Evolutionary conservation across 2,329 filamentous ascomycete species (phyloP).

Genomic region (Niveomyces coronatus): DNA sequence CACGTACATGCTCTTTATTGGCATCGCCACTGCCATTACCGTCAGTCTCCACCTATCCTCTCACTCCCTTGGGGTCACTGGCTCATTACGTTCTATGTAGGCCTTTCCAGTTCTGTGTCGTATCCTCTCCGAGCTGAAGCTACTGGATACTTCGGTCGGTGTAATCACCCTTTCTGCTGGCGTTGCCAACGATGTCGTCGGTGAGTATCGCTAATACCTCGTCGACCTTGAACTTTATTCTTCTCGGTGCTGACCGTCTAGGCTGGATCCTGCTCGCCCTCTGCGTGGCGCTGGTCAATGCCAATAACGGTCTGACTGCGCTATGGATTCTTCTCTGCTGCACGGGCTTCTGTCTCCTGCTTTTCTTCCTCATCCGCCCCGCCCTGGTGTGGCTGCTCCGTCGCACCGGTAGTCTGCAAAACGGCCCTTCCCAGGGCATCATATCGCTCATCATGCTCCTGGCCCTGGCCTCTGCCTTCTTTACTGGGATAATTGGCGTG

Average conservation of each 20-base stretch:
- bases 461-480: constrained; percentile 70
- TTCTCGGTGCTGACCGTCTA: too few species aligned
- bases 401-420: constrained; percentile 67
- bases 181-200: constrained; percentile 74
- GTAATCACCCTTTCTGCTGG: constrained; percentile 84
- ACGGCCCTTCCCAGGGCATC: constrained; percentile 78
- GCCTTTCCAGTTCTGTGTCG: constrained; percentile 86
- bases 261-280: constrained; percentile 83
- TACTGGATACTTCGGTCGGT: constrained; percentile 73
- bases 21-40: constrained; percentile 88
- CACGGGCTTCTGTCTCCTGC: constrained; percentile 64
- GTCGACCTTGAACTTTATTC: too few species aligned
- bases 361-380: constrained; percentile 64
- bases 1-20: constrained; percentile 63
- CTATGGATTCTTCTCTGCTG: constrained; percentile 74
- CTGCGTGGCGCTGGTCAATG: constrained; percentile 88
- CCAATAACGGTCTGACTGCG: constrained; percentile 68
- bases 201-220: too few species aligned
- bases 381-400: constrained; percentile 64
- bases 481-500: constrained; percentile 81
- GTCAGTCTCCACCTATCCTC: too few species aligned
- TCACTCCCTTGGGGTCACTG: too few species aligned
- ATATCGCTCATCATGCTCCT: constrained; percentile 75
- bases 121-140: constrained; percentile 82
- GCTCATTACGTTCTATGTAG: constrained; percentile 2